Evolutionary conservation across 2,329 filamentous ascomycete species (phyloP).

Genomic region (Stagonosporopsis tanaceti): DNA sequence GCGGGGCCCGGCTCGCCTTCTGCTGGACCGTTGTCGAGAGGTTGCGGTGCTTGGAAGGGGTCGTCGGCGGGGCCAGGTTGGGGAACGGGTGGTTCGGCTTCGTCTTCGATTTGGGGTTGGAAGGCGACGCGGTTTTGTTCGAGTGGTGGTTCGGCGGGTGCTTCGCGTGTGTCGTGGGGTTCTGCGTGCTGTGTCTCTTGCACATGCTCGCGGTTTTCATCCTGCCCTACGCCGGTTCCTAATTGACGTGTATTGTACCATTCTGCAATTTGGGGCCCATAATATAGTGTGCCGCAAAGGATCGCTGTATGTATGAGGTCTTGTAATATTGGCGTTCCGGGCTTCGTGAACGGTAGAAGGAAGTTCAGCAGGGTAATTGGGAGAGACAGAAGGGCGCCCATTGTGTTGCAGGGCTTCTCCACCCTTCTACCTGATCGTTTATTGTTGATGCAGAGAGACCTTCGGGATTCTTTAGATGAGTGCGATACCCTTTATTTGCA

Average conservation of each 20-base stretch:
- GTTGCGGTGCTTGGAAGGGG: slow-evolving; percentile 1
- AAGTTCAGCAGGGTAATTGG: slow-evolving; percentile 49
- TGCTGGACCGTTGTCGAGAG: slow-evolving; percentile 3
- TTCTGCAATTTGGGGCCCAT: slow-evolving; percentile 56
- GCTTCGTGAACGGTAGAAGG: slow-evolving; percentile 58
- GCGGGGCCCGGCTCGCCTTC: slow-evolving; percentile 46
- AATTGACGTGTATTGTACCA: slow-evolving; percentile 42
- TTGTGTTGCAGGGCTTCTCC: slow-evolving; percentile 24
- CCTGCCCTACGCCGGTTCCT: slow-evolving; percentile 10
- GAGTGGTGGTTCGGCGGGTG: neutral
- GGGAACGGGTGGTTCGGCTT: slow-evolving; percentile 29
- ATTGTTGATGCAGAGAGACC: neutral
- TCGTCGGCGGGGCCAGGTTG: slow-evolving; percentile 32
- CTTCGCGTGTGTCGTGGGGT: neutral
- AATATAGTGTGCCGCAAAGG: slow-evolving; percentile 57
- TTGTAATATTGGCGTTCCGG: slow-evolving; percentile 56
- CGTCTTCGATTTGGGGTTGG: slow-evolving; percentile 15
- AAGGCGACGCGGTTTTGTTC: slow-evolving; percentile 3
- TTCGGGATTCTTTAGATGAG: neutral
- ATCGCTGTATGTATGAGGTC: slow-evolving; percentile 56
- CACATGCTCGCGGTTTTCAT: slow-evolving; percentile 1
- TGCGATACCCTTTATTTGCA: neutral
- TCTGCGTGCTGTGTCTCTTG: slow-evolving; percentile 4
- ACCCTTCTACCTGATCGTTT: neutral
- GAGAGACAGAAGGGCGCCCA: slow-evolving; percentile 42